Conservation (phyloP, 108 stramenopile species). For the Chaetoceros tenuissimus region DNA sequence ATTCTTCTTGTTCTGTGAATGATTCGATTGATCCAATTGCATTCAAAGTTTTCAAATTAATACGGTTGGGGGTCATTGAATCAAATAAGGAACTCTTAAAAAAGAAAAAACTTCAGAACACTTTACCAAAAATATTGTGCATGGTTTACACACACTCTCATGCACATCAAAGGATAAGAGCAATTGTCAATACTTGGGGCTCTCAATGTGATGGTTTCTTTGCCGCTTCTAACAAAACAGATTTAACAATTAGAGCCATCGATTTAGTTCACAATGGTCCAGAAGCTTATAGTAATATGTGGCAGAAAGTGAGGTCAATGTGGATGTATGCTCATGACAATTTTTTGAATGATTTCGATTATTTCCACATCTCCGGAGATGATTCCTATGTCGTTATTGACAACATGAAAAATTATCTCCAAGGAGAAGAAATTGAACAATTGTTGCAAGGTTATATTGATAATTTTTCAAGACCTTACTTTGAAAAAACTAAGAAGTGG, state of each 20-base stretch:
- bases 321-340: conserved; percentile 22
- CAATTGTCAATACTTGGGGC: conserved; percentile 56
- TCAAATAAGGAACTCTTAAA: too few relatives aligned
- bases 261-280: conserved; percentile 48
- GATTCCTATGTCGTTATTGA: conserved; percentile 24
- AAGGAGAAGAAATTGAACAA: neutral
- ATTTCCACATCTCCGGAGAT: conserved; percentile 22
- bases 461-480: too few relatives aligned
- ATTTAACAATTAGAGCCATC: conserved; percentile 36
- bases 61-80: too few relatives aligned
- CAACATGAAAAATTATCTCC: conserved; percentile 11
- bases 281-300: conserved; percentile 68
- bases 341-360: conserved; percentile 25
- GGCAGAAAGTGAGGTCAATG: conserved; percentile 53
- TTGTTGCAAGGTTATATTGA: too few relatives aligned
- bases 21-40: too few relatives aligned
- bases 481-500: too few relatives aligned
- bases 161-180: conserved; percentile 2
- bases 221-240: conserved; percentile 61
- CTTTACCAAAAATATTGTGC: conserved; percentile 13
- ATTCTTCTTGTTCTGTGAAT: too few relatives aligned
- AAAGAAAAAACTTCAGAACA: too few relatives aligned
- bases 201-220: conserved; percentile 87
- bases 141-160: conserved; percentile 13
- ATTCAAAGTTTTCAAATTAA: too few relatives aligned